phyloP scores from a whole-genome alignment of 179 eudicot genomes.

The Spergularia azorica region DNA sequence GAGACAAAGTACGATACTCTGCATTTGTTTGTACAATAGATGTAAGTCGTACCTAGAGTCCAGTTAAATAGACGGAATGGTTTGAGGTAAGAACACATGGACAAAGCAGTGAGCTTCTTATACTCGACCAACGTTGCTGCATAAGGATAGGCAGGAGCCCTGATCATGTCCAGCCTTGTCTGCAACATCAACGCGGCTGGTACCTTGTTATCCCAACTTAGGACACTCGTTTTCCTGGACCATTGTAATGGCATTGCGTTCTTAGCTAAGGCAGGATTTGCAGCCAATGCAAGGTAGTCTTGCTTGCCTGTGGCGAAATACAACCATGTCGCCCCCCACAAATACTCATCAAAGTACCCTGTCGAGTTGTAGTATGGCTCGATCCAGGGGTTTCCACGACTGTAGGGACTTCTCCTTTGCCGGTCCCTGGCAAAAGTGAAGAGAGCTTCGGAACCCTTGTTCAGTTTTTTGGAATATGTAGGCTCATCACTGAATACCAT shows the following conservation, averaged over 20 bases:
- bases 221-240: constrained; percentile 41
- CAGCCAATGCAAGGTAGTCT: constrained; percentile 49
- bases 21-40: neutral
- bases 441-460: constrained; percentile 48
- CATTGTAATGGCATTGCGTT: constrained; percentile 37
- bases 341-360: constrained; percentile 65
- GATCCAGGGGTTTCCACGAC: constrained; percentile 45
- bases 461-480: constrained; percentile 46
- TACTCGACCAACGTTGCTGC: constrained; percentile 45
- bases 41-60: constrained; percentile 45
- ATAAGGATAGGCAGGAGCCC: constrained; percentile 56
- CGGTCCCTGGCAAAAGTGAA: constrained; percentile 49
- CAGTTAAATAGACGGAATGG: constrained; percentile 42
- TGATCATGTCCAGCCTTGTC: constrained; percentile 52
- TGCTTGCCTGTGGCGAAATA: constrained; percentile 66
- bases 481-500: constrained; percentile 56
- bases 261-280: constrained; percentile 42
- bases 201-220: constrained; percentile 85
- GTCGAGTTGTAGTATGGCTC: constrained; percentile 64
- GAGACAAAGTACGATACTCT: neutral
- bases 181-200: constrained; percentile 64
- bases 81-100: constrained; percentile 67
- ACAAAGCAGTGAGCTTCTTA: constrained; percentile 49
- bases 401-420: constrained; percentile 34
- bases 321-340: constrained; percentile 77